Conservation (phyloP, 257 asterid species). For the Galeopsis tetrahit region DNA sequence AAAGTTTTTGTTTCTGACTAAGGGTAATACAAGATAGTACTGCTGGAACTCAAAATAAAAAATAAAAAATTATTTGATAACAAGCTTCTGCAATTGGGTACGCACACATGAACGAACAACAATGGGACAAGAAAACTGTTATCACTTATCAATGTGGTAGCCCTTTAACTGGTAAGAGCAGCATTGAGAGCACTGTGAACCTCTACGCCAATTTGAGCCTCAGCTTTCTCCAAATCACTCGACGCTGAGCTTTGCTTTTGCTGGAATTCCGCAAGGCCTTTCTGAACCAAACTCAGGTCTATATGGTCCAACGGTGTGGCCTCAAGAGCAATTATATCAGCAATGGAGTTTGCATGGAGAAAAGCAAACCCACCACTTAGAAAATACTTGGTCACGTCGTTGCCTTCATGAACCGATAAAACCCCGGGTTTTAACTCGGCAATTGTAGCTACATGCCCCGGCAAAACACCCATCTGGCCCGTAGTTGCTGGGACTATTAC, state of each 20-base stretch:
- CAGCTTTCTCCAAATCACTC: slow-evolving; percentile 85
- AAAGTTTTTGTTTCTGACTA: too few species aligned
- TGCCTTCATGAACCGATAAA: slow-evolving; percentile 76
- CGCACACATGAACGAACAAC: neutral
- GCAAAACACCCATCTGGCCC: slow-evolving; percentile 94
- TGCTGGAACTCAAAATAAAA: slow-evolving; percentile 30
- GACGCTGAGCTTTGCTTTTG: slow-evolving; percentile 79
- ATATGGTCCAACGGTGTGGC: slow-evolving; percentile 73
- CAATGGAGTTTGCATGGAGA: slow-evolving; percentile 72
- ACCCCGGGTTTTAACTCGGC: slow-evolving; percentile 86
- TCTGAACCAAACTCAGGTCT: slow-evolving; percentile 68
- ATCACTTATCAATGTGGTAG: neutral
- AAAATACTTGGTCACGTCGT: slow-evolving; percentile 66
- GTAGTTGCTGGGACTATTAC: slow-evolving; percentile 81
- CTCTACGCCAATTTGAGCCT: slow-evolving; percentile 84
- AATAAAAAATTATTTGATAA: slow-evolving; percentile 30
- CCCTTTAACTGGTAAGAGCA: slow-evolving; percentile 67
- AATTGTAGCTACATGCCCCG: slow-evolving; percentile 89
- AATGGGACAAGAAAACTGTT: neutral
- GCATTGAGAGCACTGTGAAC: slow-evolving; percentile 87
- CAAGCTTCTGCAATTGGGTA: slow-evolving; percentile 35
- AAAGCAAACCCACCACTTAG: slow-evolving; percentile 82
- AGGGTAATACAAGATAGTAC: slow-evolving; percentile 4
- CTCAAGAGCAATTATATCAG: slow-evolving; percentile 77
- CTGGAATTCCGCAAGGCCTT: slow-evolving; percentile 69